A percentile compares a stretch with the other conserved stretches of the same genome.
Conservation (phyloP, 495 filamentous ascomycete genomes). For the Trichoderma reesei region DNA sequence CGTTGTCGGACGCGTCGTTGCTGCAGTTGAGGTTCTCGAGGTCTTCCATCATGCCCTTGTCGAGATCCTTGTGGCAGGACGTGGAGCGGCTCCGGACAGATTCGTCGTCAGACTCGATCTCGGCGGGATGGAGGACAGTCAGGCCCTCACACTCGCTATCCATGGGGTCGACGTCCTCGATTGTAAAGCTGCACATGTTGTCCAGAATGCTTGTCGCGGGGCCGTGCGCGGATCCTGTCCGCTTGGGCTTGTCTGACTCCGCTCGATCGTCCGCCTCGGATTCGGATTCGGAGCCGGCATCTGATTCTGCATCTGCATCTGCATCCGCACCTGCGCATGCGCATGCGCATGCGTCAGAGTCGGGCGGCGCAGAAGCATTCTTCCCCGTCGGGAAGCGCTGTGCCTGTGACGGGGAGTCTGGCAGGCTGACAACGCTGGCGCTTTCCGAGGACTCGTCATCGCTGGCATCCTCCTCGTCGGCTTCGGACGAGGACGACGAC, state of each 20-base stretch:
- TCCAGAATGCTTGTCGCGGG: neutral
- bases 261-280: neutral
- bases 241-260: neutral
- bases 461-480: neutral
- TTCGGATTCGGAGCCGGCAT: neutral
- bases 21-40: slow-evolving; percentile 10
- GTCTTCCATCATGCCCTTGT: slow-evolving; percentile 2
- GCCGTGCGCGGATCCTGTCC: neutral
- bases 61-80: slow-evolving; percentile 5
- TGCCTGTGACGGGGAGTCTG: neutral
- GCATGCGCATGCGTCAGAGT: neutral
- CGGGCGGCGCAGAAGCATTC: neutral
- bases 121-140: slow-evolving; percentile 23
- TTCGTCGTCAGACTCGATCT: slow-evolving; percentile 20
- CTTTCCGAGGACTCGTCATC: neutral
- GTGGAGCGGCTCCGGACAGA: slow-evolving; percentile 13
- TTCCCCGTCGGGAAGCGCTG: neutral
- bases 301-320: neutral
- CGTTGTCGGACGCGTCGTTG: slow-evolving; percentile 20
- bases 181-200: slow-evolving; percentile 16
- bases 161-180: slow-evolving; percentile 24
- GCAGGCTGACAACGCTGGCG: slow-evolving; percentile 7
- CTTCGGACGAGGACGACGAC: slow-evolving; percentile 1
- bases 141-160: slow-evolving; percentile 20
- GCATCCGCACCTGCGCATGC: too few relatives aligned